These are phyloP conservation scores for Suillus bovinus DNA, from an alignment of 768 basidiomycete genomes.

Conservation along the genomic window DNA sequence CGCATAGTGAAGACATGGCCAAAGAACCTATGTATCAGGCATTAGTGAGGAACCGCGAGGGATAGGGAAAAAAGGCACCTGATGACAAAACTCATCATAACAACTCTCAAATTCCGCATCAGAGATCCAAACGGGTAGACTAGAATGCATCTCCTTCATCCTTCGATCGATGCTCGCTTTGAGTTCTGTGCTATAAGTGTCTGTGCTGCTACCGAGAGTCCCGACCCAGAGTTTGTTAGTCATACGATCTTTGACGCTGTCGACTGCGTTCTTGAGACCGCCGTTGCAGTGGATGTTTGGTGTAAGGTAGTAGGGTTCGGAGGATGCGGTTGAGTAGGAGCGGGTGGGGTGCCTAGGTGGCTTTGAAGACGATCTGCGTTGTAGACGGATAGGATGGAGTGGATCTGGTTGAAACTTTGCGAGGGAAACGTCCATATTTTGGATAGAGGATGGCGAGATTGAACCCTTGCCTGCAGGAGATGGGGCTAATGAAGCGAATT, in stretches of 20 bases:
- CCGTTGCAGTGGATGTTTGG: constrained; percentile 80
- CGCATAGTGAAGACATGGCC: constrained; percentile 87
- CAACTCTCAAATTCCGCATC: constrained; percentile 75
- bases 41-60: constrained; percentile 17
- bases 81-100: constrained; percentile 89
- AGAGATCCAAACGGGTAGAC: constrained; percentile 75
- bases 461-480: constrained; percentile 32
- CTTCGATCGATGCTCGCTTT: constrained; percentile 55
- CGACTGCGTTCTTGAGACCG: constrained; percentile 80
- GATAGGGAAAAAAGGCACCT: constrained; percentile 38
- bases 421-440: constrained; percentile 29
- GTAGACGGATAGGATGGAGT: constrained; percentile 41
- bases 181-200: constrained; percentile 57
- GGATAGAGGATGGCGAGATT: constrained; percentile 15
- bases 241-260: constrained; percentile 58
- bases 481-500: constrained; percentile 31
- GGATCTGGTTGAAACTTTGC: constrained; percentile 51
- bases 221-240: constrained; percentile 64
- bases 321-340: constrained; percentile 26
- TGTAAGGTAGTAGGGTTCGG: constrained; percentile 45
- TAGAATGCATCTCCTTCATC: constrained; percentile 41
- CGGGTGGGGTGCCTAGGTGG: constrained; percentile 22
- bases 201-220: constrained; percentile 72
- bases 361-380: constrained; percentile 57
- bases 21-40: constrained; percentile 52